Percentiles rank a stretch among this genome's conserved stretches.
These are phyloP conservation scores for Geotrichum phurueaensis DNA, from an alignment of 1,139 yeast genomes.

Conservation along the genomic window DNA sequence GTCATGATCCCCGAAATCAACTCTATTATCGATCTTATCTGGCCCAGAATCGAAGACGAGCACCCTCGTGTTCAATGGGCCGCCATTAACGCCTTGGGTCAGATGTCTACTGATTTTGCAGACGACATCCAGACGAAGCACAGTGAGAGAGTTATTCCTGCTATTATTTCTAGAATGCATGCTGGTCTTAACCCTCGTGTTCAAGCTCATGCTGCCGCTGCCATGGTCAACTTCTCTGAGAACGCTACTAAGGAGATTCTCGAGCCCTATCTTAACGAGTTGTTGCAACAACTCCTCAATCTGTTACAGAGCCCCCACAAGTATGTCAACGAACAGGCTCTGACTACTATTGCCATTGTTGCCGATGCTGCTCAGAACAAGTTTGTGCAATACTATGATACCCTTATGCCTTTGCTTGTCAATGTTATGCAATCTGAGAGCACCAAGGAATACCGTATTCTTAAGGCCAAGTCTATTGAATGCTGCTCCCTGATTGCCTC, in stretches of 20 bases:
- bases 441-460: constrained; percentile 70
- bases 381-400: constrained; percentile 86
- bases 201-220: constrained; percentile 98
- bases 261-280: constrained; percentile 82
- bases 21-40: constrained; percentile 70
- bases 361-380: constrained; percentile 96
- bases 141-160: constrained; percentile 77
- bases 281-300: constrained; percentile 66
- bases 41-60: constrained; percentile 73
- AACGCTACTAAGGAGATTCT: constrained; percentile 80
- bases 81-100: constrained; percentile 94
- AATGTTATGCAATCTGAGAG: constrained; percentile 74
- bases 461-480: constrained; percentile 92
- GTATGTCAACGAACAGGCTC: constrained; percentile 94
- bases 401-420: constrained; percentile 84
- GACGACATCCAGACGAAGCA: constrained; percentile 77
- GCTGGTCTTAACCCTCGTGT: constrained; percentile 75
- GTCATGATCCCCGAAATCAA: constrained; percentile 79
- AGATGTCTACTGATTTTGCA: constrained; percentile 96
- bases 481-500: constrained; percentile 90
- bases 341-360: constrained; percentile 92
- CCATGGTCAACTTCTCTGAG: constrained; percentile 89
- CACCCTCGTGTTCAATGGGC: constrained; percentile 97
- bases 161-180: constrained; percentile 74
- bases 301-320: constrained; percentile 79